Evolutionary conservation across 129 eudicot species (phyloP).

Genomic region (Tanacetum coccineum): DNA sequence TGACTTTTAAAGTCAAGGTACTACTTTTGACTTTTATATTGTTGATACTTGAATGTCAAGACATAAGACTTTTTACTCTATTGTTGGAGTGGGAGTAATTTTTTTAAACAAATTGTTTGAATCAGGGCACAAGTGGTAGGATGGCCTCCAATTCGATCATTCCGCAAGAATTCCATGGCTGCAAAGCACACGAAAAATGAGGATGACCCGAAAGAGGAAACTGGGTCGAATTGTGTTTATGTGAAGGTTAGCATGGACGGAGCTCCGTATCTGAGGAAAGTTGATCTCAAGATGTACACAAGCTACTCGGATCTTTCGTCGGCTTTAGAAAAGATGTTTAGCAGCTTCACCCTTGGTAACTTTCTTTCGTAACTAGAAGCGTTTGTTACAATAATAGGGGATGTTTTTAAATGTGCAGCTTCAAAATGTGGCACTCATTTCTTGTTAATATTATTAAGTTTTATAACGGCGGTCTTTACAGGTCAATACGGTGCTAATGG

Average conservation of each 20-base stretch:
- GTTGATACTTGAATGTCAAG: not conserved
- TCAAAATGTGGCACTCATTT: not conserved
- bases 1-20: slow-evolving; percentile 23
- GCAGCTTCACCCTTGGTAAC: slow-evolving; percentile 65
- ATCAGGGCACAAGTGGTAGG: slow-evolving; percentile 73
- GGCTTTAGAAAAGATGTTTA: slow-evolving; percentile 69
- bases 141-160: slow-evolving; percentile 81
- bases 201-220: slow-evolving; percentile 35
- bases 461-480: slow-evolving; percentile 11
- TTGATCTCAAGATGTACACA: slow-evolving; percentile 49
- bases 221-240: slow-evolving; percentile 39
- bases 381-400: not conserved
- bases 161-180: slow-evolving; percentile 59
- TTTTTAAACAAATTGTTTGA: not conserved
- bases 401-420: not conserved
- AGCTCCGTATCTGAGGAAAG: slow-evolving; percentile 76
- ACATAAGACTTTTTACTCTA: not conserved
- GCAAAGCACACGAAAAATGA: slow-evolving; percentile 42
- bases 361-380: not conserved
- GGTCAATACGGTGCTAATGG: slow-evolving; percentile 23
- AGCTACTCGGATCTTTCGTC: slow-evolving; percentile 53
- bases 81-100: not conserved
- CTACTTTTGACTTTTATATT: slow-evolving; percentile 9
- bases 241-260: slow-evolving; percentile 84
- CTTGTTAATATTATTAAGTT: not conserved